phyloP scores from a whole-genome alignment of 73 alveolate species.

The Paramecium sexaurelia region DNA sequence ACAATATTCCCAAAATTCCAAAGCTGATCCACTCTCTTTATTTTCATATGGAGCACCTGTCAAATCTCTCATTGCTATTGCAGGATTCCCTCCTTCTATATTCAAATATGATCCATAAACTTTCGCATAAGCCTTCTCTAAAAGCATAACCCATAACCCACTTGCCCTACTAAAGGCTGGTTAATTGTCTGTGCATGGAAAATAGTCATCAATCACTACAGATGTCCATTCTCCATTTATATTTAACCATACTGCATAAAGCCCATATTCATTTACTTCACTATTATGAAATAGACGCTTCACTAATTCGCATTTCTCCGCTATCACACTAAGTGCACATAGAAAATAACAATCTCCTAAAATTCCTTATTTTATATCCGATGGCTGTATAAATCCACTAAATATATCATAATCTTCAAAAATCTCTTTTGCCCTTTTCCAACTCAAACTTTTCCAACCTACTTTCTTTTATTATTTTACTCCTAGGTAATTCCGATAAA shows the following conservation, averaged over 20 bases:
- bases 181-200: slow-evolving; percentile 17
- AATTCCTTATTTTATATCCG: slow-evolving; percentile 78
- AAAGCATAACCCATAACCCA: slow-evolving; percentile 95
- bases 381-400: slow-evolving; percentile 75
- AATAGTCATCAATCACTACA: slow-evolving; percentile 17
- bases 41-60: slow-evolving; percentile 94
- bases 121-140: slow-evolving; percentile 99
- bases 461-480: slow-evolving; percentile 63
- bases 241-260: slow-evolving; percentile 50
- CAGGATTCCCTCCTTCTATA: slow-evolving; percentile 91
- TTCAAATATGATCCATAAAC: slow-evolving; percentile 92
- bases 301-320: slow-evolving; percentile 83
- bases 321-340: slow-evolving; percentile 83
- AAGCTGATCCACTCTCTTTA: slow-evolving; percentile 72
- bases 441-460: slow-evolving; percentile 37
- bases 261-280: slow-evolving; percentile 65
- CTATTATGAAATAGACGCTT: slow-evolving; percentile 72
- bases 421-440: slow-evolving; percentile 77
- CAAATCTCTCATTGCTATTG: slow-evolving; percentile 86
- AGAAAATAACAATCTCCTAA: slow-evolving; percentile 88
- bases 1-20: slow-evolving; percentile 80
- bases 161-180: slow-evolving; percentile 74
- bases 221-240: slow-evolving; percentile 41
- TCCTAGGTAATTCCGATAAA: slow-evolving; percentile 60
- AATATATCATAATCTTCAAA: slow-evolving; percentile 62